phyloP scores from a whole-genome alignment of 805 yeast species.

The Yamadazyma nakazawae region DNA sequence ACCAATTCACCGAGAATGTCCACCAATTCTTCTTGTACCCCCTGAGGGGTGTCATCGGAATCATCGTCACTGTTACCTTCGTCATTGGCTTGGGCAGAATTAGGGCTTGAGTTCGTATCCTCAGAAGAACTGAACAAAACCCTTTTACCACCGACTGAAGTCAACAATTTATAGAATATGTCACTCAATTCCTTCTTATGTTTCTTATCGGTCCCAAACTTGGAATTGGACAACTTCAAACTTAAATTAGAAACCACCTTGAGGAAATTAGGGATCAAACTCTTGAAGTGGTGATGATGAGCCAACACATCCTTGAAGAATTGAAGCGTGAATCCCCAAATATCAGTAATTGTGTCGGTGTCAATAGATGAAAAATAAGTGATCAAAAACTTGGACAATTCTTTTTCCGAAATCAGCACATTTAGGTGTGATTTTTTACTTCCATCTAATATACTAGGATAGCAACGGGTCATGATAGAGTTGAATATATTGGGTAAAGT shows the following conservation, averaged over 20 bases:
- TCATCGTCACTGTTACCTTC: conserved; percentile 9
- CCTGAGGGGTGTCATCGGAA: conserved; percentile 12
- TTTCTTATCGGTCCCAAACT: conserved; percentile 60
- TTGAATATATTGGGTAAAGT: conserved; percentile 68
- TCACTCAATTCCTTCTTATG: conserved; percentile 54
- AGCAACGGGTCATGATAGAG: conserved; percentile 48
- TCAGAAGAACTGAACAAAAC: conserved; percentile 9
- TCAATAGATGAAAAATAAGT: conserved; percentile 65
- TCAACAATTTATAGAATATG: conserved; percentile 30
- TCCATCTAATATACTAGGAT: conserved; percentile 29
- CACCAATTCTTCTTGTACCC: conserved; percentile 43
- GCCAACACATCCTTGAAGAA: conserved; percentile 60
- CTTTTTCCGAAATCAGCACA: conserved; percentile 43
- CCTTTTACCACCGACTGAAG: conserved; percentile 14
- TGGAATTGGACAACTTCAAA: conserved; percentile 52
- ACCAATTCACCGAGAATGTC: conserved; percentile 32
- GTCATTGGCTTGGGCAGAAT: neutral
- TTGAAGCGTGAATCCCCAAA: conserved; percentile 56
- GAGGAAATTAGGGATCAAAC: conserved; percentile 51
- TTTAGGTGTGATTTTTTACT: conserved; percentile 45
- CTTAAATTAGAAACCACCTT: conserved; percentile 51
- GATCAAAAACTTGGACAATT: conserved; percentile 44
- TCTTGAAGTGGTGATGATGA: conserved; percentile 45
- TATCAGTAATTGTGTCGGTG: conserved; percentile 74
- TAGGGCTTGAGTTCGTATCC: neutral